These are phyloP conservation scores for Penicillium psychrosexuale DNA, from an alignment of 2,329 filamentous ascomycete species.

Conservation along the genomic window DNA sequence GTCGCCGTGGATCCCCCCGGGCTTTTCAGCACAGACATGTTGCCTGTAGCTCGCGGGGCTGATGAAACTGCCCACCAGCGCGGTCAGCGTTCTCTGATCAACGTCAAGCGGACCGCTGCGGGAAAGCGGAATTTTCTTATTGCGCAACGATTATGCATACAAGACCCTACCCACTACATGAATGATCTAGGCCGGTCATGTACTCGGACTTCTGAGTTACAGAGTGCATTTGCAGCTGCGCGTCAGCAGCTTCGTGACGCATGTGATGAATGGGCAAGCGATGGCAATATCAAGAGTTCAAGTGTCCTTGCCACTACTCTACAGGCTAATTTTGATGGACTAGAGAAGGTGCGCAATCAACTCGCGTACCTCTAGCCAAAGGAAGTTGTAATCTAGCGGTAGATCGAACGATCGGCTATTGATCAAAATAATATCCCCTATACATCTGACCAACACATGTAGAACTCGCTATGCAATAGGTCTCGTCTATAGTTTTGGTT, in stretches of 20 bases:
- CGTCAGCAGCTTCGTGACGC: slow-evolving; percentile 25
- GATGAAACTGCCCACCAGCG: slow-evolving; percentile 29
- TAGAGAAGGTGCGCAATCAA: slow-evolving; percentile 18
- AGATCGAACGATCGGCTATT: not conserved
- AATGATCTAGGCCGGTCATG: slow-evolving; percentile 56
- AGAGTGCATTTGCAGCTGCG: slow-evolving; percentile 40
- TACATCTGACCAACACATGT: not conserved
- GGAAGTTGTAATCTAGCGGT: not conserved
- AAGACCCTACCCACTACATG: slow-evolving; percentile 57
- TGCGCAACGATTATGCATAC: slow-evolving; percentile 50
- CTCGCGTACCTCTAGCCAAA: slow-evolving; percentile 2
- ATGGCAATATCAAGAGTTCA: not conserved
- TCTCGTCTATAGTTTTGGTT: not conserved
- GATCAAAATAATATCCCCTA: not conserved
- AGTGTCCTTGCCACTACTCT: slow-evolving; percentile 29
- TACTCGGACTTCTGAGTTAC: slow-evolving; percentile 50
- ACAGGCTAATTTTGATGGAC: slow-evolving; percentile 31
- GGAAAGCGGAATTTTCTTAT: slow-evolving; percentile 26
- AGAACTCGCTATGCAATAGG: not conserved
- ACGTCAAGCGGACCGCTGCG: slow-evolving; percentile 33
- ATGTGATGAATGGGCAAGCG: slow-evolving; percentile 26
- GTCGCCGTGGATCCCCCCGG: slow-evolving; percentile 50
- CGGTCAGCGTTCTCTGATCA: slow-evolving; percentile 42
- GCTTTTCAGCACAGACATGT: slow-evolving; percentile 37
- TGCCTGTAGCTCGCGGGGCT: slow-evolving; percentile 6